These are phyloP conservation scores for Penicillium psychrofluorescens DNA, from an alignment of 495 filamentous ascomycete genomes.

Conservation along the genomic window DNA sequence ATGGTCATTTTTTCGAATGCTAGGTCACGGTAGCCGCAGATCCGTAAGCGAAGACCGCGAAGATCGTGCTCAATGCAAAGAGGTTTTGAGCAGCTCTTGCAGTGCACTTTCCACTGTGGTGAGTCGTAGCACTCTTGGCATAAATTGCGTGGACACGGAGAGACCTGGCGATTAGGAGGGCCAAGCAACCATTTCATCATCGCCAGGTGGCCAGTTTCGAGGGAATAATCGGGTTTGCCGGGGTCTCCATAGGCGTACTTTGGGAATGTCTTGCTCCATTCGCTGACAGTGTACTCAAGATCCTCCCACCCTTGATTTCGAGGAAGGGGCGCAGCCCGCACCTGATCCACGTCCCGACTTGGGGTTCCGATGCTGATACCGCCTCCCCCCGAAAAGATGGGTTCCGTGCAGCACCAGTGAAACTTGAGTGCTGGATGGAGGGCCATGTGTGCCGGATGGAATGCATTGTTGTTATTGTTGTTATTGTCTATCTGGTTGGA, in stretches of 20 bases:
- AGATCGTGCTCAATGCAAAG: conserved; percentile 58
- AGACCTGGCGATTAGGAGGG: conserved; percentile 37
- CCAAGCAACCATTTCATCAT: conserved; percentile 46
- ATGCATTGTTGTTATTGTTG: conserved; percentile 25
- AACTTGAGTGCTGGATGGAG: conserved; percentile 42
- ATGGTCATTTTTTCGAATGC: conserved; percentile 43
- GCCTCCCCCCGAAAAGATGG: conserved; percentile 55
- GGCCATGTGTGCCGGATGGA: conserved; percentile 17
- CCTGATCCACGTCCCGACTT: conserved; percentile 45
- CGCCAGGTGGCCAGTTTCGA: conserved; percentile 40
- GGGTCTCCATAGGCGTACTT: conserved; percentile 39
- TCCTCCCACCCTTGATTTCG: conserved; percentile 48
- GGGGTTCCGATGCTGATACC: conserved; percentile 50
- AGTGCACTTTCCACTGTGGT: conserved; percentile 52
- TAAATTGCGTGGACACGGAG: conserved; percentile 49
- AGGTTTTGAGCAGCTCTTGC: conserved; percentile 49
- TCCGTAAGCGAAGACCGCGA: conserved; percentile 49
- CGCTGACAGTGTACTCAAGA: conserved; percentile 39
- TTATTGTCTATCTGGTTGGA: conserved; percentile 12
- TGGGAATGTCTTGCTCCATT: conserved; percentile 37
- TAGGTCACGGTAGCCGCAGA: conserved; percentile 53
- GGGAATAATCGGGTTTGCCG: conserved; percentile 33
- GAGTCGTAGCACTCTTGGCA: conserved; percentile 53
- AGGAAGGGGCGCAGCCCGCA: conserved; percentile 52
- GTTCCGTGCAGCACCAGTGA: conserved; percentile 58